A percentile compares a stretch with the other conserved stretches of the same genome.
Conservation (phyloP, 805 yeast genomes). For the fission yeast (Schizosaccharomyces pombe) region DNA sequence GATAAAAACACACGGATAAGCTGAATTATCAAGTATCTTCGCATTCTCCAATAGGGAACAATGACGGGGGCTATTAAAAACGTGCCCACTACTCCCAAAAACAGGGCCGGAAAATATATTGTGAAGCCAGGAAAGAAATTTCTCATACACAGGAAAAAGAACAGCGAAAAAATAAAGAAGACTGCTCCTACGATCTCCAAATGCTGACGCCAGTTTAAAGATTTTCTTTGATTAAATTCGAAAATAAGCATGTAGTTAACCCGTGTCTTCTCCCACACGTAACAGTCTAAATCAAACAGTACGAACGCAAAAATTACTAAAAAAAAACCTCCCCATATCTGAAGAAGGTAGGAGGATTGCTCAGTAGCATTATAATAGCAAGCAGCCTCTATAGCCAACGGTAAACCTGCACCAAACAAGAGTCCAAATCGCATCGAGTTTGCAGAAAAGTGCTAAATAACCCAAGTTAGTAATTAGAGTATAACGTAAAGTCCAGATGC, state of each 20-base stretch:
- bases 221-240: conserved; percentile 53
- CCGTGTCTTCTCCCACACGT: conserved; percentile 47
- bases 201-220: conserved; percentile 41
- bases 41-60: conserved; percentile 32
- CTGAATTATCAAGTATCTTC: conserved; percentile 57
- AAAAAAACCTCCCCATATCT: conserved; percentile 84
- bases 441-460: neutral
- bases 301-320: conserved; percentile 34
- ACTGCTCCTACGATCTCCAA: conserved; percentile 39
- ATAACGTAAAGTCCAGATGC: neutral
- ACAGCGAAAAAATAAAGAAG: conserved; percentile 31
- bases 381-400: neutral
- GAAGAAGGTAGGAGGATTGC: conserved; percentile 24
- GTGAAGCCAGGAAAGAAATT: conserved; percentile 52
- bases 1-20: conserved; percentile 50
- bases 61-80: conserved; percentile 39
- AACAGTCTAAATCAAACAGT: conserved; percentile 44
- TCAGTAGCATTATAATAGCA: neutral
- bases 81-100: conserved; percentile 28
- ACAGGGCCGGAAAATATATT: conserved; percentile 60
- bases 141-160: conserved; percentile 55
- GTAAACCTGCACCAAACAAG: neutral
- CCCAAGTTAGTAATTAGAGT: neutral
- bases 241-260: conserved; percentile 82
- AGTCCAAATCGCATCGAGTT: neutral